Conservation (phyloP, 352 stramenopile species). For the Globisporangium cystogenes region DNA sequence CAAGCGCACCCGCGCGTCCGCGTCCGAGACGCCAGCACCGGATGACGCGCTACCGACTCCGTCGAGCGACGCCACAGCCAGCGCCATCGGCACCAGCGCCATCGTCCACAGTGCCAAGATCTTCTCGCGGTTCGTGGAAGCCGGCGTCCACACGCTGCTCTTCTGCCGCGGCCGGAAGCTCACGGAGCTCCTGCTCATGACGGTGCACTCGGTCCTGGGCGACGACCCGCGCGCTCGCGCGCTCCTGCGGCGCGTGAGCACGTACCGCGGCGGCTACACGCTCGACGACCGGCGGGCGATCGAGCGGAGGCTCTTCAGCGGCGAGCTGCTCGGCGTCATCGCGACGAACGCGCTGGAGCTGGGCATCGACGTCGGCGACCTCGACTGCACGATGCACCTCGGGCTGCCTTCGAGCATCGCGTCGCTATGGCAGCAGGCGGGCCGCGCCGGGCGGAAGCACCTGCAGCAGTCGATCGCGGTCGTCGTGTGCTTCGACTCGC, state of each 20-base stretch:
- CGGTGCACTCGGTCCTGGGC: slow-evolving; percentile 64
- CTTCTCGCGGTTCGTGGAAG: slow-evolving; percentile 87
- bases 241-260: slow-evolving; percentile 78
- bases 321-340: slow-evolving; percentile 93
- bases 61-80: not conserved
- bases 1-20: not conserved
- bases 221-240: slow-evolving; percentile 41
- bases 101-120: slow-evolving; percentile 92
- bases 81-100: slow-evolving; percentile 28
- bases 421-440: slow-evolving; percentile 96
- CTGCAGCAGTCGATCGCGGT: slow-evolving; percentile 82
- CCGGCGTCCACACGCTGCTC: slow-evolving; percentile 90
- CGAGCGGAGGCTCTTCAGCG: slow-evolving; percentile 92
- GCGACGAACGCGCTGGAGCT: slow-evolving; percentile 97
- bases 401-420: slow-evolving; percentile 91
- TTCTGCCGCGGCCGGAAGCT: slow-evolving; percentile 95
- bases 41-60: not conserved
- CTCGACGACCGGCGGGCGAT: slow-evolving; percentile 89
- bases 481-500: slow-evolving; percentile 94
- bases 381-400: slow-evolving; percentile 96
- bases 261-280: slow-evolving; percentile 96
- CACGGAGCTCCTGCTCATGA: slow-evolving; percentile 90
- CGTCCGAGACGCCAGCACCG: not conserved
- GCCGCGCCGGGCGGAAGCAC: slow-evolving; percentile 88
- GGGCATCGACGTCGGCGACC: slow-evolving; percentile 92